Evolutionary conservation across 768 basidiomycete species (phyloP), one percentile per base, ranked within the genome.

Genomic region (Cystobasidiopsis lactophilus): DNA sequence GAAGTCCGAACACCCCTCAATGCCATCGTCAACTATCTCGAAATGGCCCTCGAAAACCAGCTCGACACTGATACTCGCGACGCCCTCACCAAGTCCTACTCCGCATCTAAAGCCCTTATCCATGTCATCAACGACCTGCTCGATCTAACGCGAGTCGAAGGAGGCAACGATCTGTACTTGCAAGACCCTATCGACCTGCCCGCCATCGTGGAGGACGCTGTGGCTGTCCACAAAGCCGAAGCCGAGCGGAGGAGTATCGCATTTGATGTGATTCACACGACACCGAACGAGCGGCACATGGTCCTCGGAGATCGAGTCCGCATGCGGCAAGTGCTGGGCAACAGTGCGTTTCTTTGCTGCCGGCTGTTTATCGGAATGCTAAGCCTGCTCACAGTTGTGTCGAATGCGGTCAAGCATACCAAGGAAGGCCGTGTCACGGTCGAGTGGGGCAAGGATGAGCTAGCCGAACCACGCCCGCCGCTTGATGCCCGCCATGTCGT

Each of bases 81-180:
- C 46, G 82, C 84, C 64, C 69, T 85, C 3, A 73, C 69, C 40
- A 75, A 75, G 41, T 78, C 78, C 27, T 79, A 85, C 65, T 72
- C 75, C 39, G 82, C 84, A 0, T 82, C 80, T 0, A 82, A 81
- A 68, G 78, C 76, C 53, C 67, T 85, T 21, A 66, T 85, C 3
- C 84, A 82, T 67, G 81, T 82, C 3, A 82, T 85, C 65, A 84
- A 84, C 63, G 82, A 85, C 65, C 68, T 85, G 10, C 69, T 85
- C 74, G 82, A 84, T 65, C 71, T 85, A 11, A 84, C 83, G 0
- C 72, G 80, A 5, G 69, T 82, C 24, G 82, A 86, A 64, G 77
- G 72, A 52, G 81, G 81, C 7, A 74, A 78, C 55, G 77, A 80
- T 56, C 80, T 77, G 0, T 77, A 76, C 0, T 78, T 81, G 65